phyloP scores from a whole-genome alignment of 129 eudicot genomes.

The Pulicaria dysenterica region DNA sequence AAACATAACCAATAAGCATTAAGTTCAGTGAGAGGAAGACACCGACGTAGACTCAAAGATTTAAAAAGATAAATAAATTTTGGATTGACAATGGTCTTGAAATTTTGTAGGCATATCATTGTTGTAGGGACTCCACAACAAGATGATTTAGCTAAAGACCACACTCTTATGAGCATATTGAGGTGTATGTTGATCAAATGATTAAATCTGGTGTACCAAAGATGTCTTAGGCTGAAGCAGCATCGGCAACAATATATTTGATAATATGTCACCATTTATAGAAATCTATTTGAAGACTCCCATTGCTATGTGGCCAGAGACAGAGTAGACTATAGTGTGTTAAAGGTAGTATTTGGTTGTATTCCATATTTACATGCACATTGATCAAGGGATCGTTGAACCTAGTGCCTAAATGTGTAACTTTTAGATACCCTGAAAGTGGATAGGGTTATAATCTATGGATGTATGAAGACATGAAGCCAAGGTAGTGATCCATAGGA shows the following conservation, averaged over 20 bases:
- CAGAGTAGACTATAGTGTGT: neutral
- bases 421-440: neutral
- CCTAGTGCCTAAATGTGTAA: neutral
- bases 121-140: neutral
- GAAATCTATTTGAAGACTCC: no score
- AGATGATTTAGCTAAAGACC: neutral
- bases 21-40: no score
- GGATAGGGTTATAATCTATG: neutral
- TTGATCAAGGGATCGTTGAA: neutral
- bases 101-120: neutral
- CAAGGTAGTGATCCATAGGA: neutral
- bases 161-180: neutral
- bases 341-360: neutral
- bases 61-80: no score
- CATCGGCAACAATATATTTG: neutral
- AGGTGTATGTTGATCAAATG: neutral
- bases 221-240: neutral
- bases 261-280: no score
- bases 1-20: no score
- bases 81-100: no score
- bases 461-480: neutral
- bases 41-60: no score
- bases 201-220: neutral
- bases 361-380: neutral
- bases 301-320: no score